Base-by-base conservation (phyloP, 495 filamentous ascomycete species). In the Aspergillus ostianus region DNA sequence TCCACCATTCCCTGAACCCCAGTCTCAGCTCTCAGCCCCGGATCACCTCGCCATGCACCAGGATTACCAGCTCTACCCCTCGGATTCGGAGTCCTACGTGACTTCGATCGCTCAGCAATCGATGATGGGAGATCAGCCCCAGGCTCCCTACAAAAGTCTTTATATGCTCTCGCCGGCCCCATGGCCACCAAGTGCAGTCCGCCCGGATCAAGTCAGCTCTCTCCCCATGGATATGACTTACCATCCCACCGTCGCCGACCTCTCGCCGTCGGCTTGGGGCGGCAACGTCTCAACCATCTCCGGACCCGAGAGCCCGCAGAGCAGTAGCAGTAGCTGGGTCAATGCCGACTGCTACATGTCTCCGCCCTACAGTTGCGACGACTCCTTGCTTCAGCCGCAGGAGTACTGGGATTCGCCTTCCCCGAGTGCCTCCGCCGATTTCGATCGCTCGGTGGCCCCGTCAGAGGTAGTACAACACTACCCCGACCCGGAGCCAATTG, bases 281-380 rank as follows among this genome's bases (percentile, higher is more conserved):
- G 62, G 64, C 36, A 62, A 58, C 8, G 48, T 67, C n/a, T 63
- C 65, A 9, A 57, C 57, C 2, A 56, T 63, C 13, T 68, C 71
- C 7, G 66, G 62, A 18, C 53, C 63, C 1, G 69, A 68, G 51
- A 73, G 67, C 49, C 62, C 66, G 0, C 60, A 45, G 46, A 67
- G 55, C 27, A 52, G 51, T 47, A 60, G 52, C 29, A 46, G 62
- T 23, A 68, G 64, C 36, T 21, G 61, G 10, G 49, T 56, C 5
- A 58, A 58, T 13, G 59, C 66, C 36, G 67, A 49, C 6, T 67
- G 63, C 55, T 65, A 68, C 32, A 60, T 64, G 26, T 69, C 71
- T 1, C 60, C 65, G 6, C 21, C 59, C 17, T 64, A 55, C 53
- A 64, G 29, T 17, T 60, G 64, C n/a, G 67, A 72, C 8, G 70